Percentiles rank a stretch among this genome's conserved stretches.
Evolutionary conservation across 108 stramenopile genomes (phyloP).

Genomic region (Nannochloropsis gaditana): DNA sequence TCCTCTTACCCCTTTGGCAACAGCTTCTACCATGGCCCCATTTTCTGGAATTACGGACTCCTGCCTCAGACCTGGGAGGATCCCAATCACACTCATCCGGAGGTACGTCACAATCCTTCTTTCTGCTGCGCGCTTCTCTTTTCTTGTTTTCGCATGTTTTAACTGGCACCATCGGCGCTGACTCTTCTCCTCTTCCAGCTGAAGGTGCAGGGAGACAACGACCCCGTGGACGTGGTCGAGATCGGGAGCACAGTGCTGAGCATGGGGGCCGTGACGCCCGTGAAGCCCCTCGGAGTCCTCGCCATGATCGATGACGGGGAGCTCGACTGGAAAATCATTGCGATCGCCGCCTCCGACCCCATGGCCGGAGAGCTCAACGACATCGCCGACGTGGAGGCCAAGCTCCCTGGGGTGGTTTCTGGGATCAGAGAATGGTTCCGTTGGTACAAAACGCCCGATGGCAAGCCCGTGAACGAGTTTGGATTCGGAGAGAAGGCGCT

Average conservation of each 20-base stretch:
- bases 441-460: conserved; percentile 99
- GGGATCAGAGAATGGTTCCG: conserved; percentile 98
- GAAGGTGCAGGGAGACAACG: conserved; percentile 88
- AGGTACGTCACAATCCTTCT: conserved; percentile 47
- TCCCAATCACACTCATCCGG: conserved; percentile 73
- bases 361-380: conserved; percentile 89
- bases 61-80: conserved; percentile 99
- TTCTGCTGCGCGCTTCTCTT: background rate
- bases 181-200: conserved; percentile 23
- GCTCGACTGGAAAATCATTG: conserved; percentile 99
- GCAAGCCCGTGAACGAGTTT: conserved; percentile 96
- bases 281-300: conserved; percentile 91
- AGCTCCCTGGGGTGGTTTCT: conserved; percentile 65
- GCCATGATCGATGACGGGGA: conserved; percentile 99
- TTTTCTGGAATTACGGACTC: conserved; percentile 99
- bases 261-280: conserved; percentile 80
- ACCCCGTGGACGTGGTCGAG: conserved; percentile 99
- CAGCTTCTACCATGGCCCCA: conserved; percentile 74
- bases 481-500: conserved; percentile 95
- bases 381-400: conserved; percentile 84
- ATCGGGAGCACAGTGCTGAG: conserved; percentile 68
- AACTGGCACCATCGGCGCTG: too few relatives aligned
- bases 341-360: conserved; percentile 83
- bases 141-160: too few relatives aligned
- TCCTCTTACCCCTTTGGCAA: background rate